Evolutionary conservation across 1,139 yeast species (phyloP), one percentile per base, ranked within the genome.

Genomic region (Kodamaea suecica): DNA sequence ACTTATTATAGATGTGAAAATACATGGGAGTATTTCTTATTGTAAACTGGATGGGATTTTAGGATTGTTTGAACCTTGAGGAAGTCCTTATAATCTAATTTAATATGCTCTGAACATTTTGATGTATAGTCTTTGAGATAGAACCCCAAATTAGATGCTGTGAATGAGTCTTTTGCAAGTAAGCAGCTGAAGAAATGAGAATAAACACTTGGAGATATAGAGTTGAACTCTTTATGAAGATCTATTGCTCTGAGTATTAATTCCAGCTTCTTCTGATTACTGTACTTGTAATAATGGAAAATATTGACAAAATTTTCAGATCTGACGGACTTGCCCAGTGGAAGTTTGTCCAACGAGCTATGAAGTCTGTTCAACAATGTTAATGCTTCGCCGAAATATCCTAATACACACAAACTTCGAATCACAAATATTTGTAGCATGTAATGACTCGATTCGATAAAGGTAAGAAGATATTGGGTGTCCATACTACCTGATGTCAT

Each of bases 351-450:
- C 5, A 10, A 9, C 9, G 10, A 16, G 10, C 21, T 17, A 10
- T 17, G 54, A 14, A 59, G 29, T 23, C 48, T 52, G 20, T 44
- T 41, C 17, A 63, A 37, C 7, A 65, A 33, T 27, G 47, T 45
- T 19, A 53, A 43, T 1, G 72, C 67, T 39, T 60, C 62, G 4
- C 40, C 39, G 13, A 51, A 40, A 23, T 50, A 42, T 0, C 52
- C 55, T 13, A 56, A 38, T 8, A 56, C 51, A 30, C 69, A 61
- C 13, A 66, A 51, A 14, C 57, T 45, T 2, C 57, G 43, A 5
- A 61, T 43, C 3, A 66, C 39, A 36, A 62, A 65, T 2, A 48
- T 34, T 25, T 53, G 51, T 8, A 66, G 39, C 38, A 52, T 42
- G 23, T 38, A 51, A 41, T 65, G 71, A 26, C 50, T 46, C 2